Conservation (phyloP, 805 yeast genomes). For the Yamadazyma laniorum region DNA sequence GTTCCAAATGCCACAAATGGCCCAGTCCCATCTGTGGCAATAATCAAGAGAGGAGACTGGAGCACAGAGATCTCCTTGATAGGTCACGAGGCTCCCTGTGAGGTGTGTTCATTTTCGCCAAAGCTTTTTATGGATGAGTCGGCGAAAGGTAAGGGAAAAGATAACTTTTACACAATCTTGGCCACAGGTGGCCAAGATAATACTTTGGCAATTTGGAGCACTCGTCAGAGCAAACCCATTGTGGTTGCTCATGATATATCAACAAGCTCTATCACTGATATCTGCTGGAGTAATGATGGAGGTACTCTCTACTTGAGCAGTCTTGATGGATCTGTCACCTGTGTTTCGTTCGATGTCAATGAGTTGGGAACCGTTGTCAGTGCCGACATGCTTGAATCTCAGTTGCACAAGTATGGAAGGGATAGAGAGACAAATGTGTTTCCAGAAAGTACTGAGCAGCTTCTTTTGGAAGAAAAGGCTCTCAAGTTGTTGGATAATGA, state of each 20-base stretch:
- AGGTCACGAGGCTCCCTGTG: slow-evolving; percentile 86
- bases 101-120: slow-evolving; percentile 75
- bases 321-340: slow-evolving; percentile 78
- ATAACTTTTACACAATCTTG: slow-evolving; percentile 59
- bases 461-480: slow-evolving; percentile 60
- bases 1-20: slow-evolving; percentile 86
- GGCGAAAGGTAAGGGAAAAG: slow-evolving; percentile 10
- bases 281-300: slow-evolving; percentile 88
- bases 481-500: not conserved
- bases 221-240: slow-evolving; percentile 71
- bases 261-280: slow-evolving; percentile 78
- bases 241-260: slow-evolving; percentile 76
- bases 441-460: slow-evolving; percentile 83
- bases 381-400: slow-evolving; percentile 60
- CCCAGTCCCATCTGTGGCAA: slow-evolving; percentile 70
- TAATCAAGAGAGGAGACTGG: slow-evolving; percentile 79
- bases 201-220: slow-evolving; percentile 85
- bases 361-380: slow-evolving; percentile 69
- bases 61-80: slow-evolving; percentile 69
- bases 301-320: slow-evolving; percentile 70
- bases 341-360: slow-evolving; percentile 56
- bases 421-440: slow-evolving; percentile 80
- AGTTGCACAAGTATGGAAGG: slow-evolving; percentile 81
- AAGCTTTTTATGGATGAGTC: slow-evolving; percentile 44
- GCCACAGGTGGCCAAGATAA: slow-evolving; percentile 97